A percentile compares a stretch with the other conserved stretches of the same genome.
phyloP scores from a whole-genome alignment of 106 monocot genomes.

The Dendrobium chrysotoxum region DNA sequence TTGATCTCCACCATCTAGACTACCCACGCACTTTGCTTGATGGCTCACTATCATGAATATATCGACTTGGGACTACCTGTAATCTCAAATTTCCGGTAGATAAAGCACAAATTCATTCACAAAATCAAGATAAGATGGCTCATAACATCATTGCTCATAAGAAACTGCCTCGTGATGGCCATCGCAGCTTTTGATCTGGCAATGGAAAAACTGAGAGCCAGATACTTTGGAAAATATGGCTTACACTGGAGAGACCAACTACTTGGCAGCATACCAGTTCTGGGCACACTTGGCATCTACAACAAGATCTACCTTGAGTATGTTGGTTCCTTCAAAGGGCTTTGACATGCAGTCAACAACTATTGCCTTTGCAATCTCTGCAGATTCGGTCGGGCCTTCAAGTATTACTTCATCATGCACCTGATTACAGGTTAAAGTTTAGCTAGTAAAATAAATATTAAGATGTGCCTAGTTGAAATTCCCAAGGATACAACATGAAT shows the following conservation, averaged over 20 bases:
- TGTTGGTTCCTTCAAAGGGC: constrained; percentile 75
- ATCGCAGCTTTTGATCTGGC: neutral
- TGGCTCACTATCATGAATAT: no score
- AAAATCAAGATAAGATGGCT: neutral
- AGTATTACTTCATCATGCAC: constrained; percentile 99
- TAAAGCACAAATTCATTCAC: neutral
- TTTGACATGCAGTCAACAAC: constrained; percentile 97
- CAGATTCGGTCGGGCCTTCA: constrained; percentile 86
- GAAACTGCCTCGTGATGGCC: neutral
- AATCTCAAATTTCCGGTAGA: neutral
- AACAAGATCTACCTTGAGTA: constrained; percentile 64
- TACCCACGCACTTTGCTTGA: no score
- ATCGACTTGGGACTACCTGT: neutral
- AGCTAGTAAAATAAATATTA: neutral
- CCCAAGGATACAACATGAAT: no score
- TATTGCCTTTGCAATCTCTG: constrained; percentile 74
- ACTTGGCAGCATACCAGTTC: constrained; percentile 94
- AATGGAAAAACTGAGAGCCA: neutral
- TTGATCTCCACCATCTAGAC: no score
- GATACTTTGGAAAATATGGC: neutral
- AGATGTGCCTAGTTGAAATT: no score
- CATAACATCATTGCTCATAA: neutral
- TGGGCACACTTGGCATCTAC: constrained; percentile 95
- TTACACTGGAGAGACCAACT: neutral
- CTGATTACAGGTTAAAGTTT: constrained; percentile 24